phyloP scores from a whole-genome alignment of 345 rosid genomes.

The Carallia brachiata region DNA sequence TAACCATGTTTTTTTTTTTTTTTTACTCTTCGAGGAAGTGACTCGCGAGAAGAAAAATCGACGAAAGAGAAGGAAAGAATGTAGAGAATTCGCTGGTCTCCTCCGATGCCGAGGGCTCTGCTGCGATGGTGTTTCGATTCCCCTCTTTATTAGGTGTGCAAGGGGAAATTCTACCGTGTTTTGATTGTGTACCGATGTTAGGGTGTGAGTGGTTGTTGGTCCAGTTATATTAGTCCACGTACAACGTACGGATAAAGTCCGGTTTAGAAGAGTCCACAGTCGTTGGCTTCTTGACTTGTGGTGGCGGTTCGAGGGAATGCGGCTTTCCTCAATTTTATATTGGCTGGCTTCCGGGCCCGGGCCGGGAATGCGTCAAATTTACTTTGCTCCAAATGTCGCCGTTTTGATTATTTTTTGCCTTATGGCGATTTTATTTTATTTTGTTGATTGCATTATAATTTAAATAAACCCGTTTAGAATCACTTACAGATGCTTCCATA shows the following conservation, averaged over 20 bases:
- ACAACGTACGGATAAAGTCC: not conserved
- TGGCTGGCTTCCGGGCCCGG: not conserved
- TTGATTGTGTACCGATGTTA: too few relatives aligned
- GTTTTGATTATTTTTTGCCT: too few relatives aligned
- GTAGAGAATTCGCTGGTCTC: not conserved
- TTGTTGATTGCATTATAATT: too few relatives aligned
- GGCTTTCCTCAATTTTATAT: not conserved
- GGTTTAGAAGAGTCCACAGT: not conserved
- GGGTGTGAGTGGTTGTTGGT: not conserved
- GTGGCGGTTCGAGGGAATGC: not conserved
- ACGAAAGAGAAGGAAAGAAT: not conserved
- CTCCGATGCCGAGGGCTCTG: slow-evolving; percentile 14
- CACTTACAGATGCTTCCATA: too few relatives aligned
- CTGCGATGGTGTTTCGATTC: slow-evolving; percentile 1
- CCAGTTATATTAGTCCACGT: slow-evolving; percentile 11
- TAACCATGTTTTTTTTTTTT: not conserved
- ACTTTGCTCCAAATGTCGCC: too few relatives aligned
- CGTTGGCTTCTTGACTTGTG: not conserved
- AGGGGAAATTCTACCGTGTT: not conserved
- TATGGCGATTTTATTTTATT: too few relatives aligned
- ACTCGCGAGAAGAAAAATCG: not conserved
- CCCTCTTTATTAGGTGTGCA: slow-evolving; percentile 3
- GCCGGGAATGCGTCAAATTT: too few relatives aligned
- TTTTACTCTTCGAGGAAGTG: not conserved
- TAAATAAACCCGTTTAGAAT: too few relatives aligned